Percentiles rank a stretch among this genome's conserved stretches.
Evolutionary conservation across 148 eudicot species (phyloP).

Genomic region (Agrostemma githago): DNA sequence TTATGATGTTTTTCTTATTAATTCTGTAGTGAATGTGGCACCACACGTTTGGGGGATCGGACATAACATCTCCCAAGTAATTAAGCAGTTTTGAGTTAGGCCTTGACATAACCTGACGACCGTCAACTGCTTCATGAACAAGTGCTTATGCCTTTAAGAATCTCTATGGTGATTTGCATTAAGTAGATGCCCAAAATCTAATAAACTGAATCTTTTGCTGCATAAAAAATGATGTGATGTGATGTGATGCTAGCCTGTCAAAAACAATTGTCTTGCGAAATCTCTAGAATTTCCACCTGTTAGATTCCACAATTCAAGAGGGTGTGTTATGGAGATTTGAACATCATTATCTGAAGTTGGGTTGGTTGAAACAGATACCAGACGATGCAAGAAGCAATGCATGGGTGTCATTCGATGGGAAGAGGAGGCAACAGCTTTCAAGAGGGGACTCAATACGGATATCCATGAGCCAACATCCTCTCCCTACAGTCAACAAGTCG

Average conservation of each 20-base stretch:
- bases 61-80: not conserved
- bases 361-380: conserved; percentile 51
- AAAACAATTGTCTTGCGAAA: not conserved
- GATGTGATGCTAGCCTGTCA: not conserved
- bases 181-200: not conserved
- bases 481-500: conserved; percentile 87
- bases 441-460: conserved; percentile 88
- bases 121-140: not conserved
- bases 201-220: not conserved
- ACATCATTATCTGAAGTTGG: not conserved
- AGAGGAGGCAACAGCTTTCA: conserved; percentile 97
- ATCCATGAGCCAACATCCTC: conserved; percentile 93
- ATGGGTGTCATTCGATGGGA: conserved; percentile 99
- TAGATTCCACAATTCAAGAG: not conserved
- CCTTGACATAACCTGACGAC: not conserved
- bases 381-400: conserved; percentile 97
- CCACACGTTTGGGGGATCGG: not conserved
- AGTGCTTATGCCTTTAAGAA: not conserved
- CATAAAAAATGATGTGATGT: not conserved
- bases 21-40: not conserved
- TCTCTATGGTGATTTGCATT: not conserved
- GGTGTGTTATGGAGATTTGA: not conserved
- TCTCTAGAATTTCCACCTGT: not conserved
- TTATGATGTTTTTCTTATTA: not conserved
- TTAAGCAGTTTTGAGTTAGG: not conserved